Evolutionary conservation across 768 basidiomycete genomes (phyloP), one percentile per base, ranked within the genome.

Genomic region (Amanita phalloides): DNA sequence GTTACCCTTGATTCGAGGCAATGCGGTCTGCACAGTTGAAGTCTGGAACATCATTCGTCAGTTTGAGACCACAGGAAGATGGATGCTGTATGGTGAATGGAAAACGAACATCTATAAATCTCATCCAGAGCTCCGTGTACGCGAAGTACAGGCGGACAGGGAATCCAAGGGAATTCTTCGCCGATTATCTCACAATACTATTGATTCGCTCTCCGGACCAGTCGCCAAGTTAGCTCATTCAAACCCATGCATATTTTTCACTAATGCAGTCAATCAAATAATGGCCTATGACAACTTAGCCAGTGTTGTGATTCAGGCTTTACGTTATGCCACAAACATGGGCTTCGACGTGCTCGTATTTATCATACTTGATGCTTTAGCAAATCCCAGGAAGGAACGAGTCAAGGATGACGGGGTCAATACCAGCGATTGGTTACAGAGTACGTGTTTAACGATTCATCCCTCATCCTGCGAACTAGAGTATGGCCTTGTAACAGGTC

Each of bases 11-110:
- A 84, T 91, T 53, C 78, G 82, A 28, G 84, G 85, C 35, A 92
- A 93, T 60, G 86, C 91, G 6, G 86, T 91, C 21, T 90, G 86
- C 64, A 88, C 90, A 25, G 84, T 87, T 42, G 94, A 97, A 60
- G 75, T 97, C 6, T 99, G 96, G 96, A 81, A 83, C 53, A 81
- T 98, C 48, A 77, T 98, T 45, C 75, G 81, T 37, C 78, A 81
- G 55, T 90, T 85, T 62, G 84, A 88, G 51, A 83, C 82, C 49
- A 79, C 83, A 5, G 71, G 77, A 21, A 89, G 96, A 7, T 99
- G 92, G 86, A 77, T 76, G 44, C 72, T 99, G 30, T 99, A 99
- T 61, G 96, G 93, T 38, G 94, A 97, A 70, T 98, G 96, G 96
- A 87, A 86, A 65, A 72, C 79, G 35, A 70, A 69, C 43, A 75